Evolutionary conservation across 257 asterid species (phyloP).

Genomic region (Solanum sitiens): DNA sequence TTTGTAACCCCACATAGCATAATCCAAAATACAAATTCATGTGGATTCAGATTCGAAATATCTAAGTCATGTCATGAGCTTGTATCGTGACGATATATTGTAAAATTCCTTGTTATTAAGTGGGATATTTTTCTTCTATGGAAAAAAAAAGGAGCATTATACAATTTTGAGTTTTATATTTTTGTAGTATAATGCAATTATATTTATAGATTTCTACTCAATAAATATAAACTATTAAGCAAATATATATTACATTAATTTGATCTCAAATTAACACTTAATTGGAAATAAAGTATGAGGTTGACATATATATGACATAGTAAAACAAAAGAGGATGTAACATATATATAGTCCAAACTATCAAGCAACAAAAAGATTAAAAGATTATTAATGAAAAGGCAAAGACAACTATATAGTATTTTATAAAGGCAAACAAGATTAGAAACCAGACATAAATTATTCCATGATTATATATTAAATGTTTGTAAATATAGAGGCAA

Average conservation of each 20-base stretch:
- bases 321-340: background rate
- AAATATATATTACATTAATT: background rate
- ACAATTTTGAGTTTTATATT: background rate
- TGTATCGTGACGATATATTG: background rate
- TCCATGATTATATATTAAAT: slow-evolving; percentile 8
- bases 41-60: fast-evolving
- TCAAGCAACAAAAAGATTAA: background rate
- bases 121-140: too few species aligned
- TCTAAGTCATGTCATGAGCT: background rate
- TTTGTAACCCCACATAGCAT: background rate
- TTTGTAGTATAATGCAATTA: background rate
- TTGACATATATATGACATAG: background rate
- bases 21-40: background rate
- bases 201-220: background rate
- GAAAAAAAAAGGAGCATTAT: background rate
- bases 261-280: background rate
- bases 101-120: background rate
- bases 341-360: background rate
- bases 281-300: background rate
- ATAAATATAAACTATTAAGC: background rate
- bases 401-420: background rate
- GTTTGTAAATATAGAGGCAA: slow-evolving; percentile 25
- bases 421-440: slow-evolving; percentile 6
- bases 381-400: background rate
- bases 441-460: background rate